Conservation (phyloP, 208 protist species). For the Trypanosoma melophagium region DNA sequence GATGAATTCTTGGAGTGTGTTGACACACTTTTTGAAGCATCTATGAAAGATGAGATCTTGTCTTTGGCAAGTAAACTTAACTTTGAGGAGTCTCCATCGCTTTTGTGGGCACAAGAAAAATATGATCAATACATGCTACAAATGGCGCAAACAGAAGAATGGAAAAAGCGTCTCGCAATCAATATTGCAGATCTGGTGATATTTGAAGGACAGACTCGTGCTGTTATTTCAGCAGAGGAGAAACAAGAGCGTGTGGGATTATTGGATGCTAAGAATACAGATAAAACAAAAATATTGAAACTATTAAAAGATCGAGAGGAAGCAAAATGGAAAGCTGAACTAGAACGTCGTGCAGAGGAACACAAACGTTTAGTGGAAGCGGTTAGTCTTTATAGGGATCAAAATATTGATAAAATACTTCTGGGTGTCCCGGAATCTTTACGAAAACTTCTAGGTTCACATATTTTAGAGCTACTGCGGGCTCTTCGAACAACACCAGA, state of each 20-base stretch:
- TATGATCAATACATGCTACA: conserved; percentile 52
- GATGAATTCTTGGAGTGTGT: conserved; percentile 33
- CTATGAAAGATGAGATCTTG: conserved; percentile 24
- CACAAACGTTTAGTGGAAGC: conserved; percentile 7
- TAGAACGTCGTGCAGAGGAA: conserved; percentile 40
- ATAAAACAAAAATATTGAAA: conserved; percentile 35
- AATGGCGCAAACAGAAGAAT: conserved; percentile 51
- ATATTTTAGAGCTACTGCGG: conserved; percentile 41
- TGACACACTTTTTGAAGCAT: conserved; percentile 21
- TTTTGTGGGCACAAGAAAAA: conserved; percentile 32
- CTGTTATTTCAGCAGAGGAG: conserved; percentile 50
- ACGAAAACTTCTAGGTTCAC: conserved; percentile 18
- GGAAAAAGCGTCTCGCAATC: conserved; percentile 57
- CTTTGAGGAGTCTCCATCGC: conserved; percentile 32
- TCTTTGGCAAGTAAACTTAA: conserved; percentile 16
- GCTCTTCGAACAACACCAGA: conserved; percentile 69
- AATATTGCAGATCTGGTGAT: conserved; percentile 43
- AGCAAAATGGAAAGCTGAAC: conserved; percentile 49
- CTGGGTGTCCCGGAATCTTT: conserved; percentile 24
- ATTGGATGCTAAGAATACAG: conserved; percentile 14
- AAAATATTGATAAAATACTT: neutral
- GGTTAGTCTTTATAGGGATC: neutral
- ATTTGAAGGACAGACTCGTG: conserved; percentile 47
- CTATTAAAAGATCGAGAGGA: conserved; percentile 26
- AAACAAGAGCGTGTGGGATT: conserved; percentile 30